These are phyloP conservation scores for Closterium sp. DNA, from an alignment of 139 green algal species.

Conservation along the genomic window DNA sequence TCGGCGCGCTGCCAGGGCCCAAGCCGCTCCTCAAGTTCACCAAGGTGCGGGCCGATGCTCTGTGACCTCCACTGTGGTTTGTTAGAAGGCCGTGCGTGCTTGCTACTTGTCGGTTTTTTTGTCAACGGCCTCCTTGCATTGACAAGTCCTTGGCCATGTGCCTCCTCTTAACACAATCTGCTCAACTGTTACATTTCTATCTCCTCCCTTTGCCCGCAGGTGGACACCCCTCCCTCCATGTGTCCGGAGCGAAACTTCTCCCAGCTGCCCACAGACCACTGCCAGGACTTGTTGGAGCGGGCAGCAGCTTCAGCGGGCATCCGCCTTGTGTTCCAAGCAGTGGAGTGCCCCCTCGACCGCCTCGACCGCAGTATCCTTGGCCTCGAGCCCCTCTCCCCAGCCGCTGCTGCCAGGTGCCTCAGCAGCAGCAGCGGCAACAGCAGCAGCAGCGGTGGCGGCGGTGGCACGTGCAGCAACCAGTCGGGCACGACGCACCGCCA, in stretches of 20 bases:
- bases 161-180: background rate
- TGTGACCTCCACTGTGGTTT: background rate
- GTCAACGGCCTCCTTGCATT: no score
- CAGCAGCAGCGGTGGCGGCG: background rate
- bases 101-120: no score
- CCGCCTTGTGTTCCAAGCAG: background rate
- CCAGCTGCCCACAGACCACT: background rate
- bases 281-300: background rate
- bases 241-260: background rate
- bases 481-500: background rate
- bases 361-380: background rate
- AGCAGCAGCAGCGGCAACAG: background rate
- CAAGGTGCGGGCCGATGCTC: background rate
- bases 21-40: background rate
- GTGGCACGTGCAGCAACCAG: conserved; percentile 3
- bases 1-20: background rate
- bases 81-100: background rate
- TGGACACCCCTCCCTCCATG: background rate
- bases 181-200: background rate
- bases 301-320: background rate
- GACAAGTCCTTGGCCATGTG: background rate
- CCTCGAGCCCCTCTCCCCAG: background rate
- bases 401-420: background rate
- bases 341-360: background rate
- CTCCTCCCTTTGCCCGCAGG: background rate